These are phyloP conservation scores for Fusarium sp. DNA, from an alignment of 2,329 filamentous ascomycete genomes.

Conservation along the genomic window DNA sequence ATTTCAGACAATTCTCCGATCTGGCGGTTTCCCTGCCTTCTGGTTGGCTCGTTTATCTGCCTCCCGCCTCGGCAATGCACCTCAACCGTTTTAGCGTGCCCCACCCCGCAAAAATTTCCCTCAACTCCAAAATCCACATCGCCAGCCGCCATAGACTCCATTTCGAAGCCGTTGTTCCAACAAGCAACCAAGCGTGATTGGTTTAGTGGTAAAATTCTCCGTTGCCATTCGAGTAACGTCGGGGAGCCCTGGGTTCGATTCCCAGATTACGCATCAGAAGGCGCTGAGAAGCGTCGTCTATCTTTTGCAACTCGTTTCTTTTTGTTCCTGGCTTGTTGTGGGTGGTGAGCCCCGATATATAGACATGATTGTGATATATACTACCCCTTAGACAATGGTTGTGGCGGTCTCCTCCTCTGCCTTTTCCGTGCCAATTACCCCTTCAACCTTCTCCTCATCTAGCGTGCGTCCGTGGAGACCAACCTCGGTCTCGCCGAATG, in stretches of 20 bases:
- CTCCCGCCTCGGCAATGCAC: background rate
- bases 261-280: constrained; percentile 29
- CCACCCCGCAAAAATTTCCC: background rate
- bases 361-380: background rate
- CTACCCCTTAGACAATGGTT: background rate
- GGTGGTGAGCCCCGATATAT: background rate
- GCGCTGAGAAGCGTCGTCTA: background rate
- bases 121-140: constrained; percentile 7
- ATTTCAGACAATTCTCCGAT: background rate
- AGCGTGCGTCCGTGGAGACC: constrained; percentile 53
- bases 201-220: constrained; percentile 26
- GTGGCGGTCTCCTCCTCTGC: constrained; percentile 31
- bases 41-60: constrained; percentile 6
- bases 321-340: constrained; percentile 3
- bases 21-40: background rate
- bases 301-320: background rate
- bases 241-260: constrained; percentile 31
- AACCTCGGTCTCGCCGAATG: constrained; percentile 63
- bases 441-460: constrained; percentile 50
- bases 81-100: background rate
- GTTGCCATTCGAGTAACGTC: constrained; percentile 28
- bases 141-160: background rate
- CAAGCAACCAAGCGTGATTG: constrained; percentile 29
- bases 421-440: background rate
- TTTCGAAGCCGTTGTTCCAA: background rate